phyloP scores from a whole-genome alignment of 371 early-diverging fungal genomes.

The Lichtheimia ramosa region DNA sequence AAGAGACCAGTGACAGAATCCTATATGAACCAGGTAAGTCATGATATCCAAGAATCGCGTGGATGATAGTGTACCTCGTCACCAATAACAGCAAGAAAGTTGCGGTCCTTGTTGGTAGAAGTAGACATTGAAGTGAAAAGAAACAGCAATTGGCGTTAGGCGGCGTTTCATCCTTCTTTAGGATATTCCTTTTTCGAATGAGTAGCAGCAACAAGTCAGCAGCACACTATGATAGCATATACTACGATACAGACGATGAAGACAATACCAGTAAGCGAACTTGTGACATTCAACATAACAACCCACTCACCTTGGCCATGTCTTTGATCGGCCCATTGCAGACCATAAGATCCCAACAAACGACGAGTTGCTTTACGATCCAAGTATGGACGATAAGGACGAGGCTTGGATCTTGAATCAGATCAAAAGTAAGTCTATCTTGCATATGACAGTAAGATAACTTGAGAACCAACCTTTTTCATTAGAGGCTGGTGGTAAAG shows the following conservation, averaged over 20 bases:
- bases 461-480: neutral
- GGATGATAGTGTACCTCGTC: conserved; percentile 77
- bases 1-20: conserved; percentile 97
- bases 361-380: conserved; percentile 60
- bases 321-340: neutral
- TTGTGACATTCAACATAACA: neutral
- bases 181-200: no score
- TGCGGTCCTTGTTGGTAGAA: conserved; percentile 68
- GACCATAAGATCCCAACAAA: conserved; percentile 29
- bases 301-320: neutral
- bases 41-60: neutral
- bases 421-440: conserved; percentile 36
- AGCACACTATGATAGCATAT: conserved; percentile 46
- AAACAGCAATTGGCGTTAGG: neutral
- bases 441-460: neutral
- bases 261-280: conserved; percentile 1
- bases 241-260: conserved; percentile 53
- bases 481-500: conserved; percentile 7
- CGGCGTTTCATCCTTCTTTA: conserved; percentile 7
- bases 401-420: conserved; percentile 59
- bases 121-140: conserved; percentile 33
- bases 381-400: conserved; percentile 55
- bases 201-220: conserved; percentile 7
- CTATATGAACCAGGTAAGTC: conserved; percentile 33
- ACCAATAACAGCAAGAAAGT: conserved; percentile 93